Percentiles rank a stretch among this genome's conserved stretches.
phyloP scores from a whole-genome alignment of 2,329 filamentous ascomycete species.

The Ramularia endophylla region DNA sequence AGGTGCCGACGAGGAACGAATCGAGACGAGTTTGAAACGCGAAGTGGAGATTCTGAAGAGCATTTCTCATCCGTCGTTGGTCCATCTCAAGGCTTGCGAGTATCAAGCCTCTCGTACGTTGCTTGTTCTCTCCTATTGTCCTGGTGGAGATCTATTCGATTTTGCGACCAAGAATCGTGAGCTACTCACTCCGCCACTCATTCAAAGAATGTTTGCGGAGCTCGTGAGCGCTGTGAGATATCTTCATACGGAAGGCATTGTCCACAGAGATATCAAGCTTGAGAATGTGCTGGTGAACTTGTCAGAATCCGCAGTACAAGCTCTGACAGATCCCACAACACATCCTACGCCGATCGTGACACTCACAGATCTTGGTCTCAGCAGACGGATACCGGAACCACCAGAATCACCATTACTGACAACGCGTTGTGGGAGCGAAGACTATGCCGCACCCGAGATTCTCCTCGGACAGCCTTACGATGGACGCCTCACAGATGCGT shows the following conservation, averaged over 20 bases:
- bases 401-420: constrained; percentile 80
- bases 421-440: constrained; percentile 90
- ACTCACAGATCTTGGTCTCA: constrained; percentile 85
- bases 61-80: constrained; percentile 81
- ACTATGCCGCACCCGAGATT: constrained; percentile 95
- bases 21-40: constrained; percentile 88
- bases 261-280: constrained; percentile 95
- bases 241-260: constrained; percentile 77
- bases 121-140: constrained; percentile 83
- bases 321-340: constrained; percentile 58
- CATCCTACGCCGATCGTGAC: constrained; percentile 82
- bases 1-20: constrained; percentile 84
- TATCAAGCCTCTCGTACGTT: constrained; percentile 77
- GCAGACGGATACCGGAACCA: constrained; percentile 66
- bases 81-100: constrained; percentile 87
- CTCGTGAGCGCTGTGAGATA: constrained; percentile 80
- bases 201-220: constrained; percentile 85
- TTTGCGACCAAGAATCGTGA: constrained; percentile 69
- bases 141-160: constrained; percentile 92
- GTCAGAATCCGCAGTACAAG: constrained; percentile 57
- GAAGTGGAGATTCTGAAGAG: constrained; percentile 91
- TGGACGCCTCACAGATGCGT: constrained; percentile 84
- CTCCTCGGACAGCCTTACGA: constrained; percentile 94
- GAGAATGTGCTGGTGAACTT: constrained; percentile 96
- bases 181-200: constrained; percentile 60